Percentiles rank a stretch among this genome's conserved stretches.
Conservation (phyloP, 345 rosid genomes). For the Citrus sinensis region DVS_A1.0 CM039161.1:5210501-5211000, state of each 20-base stretch:
- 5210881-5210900: background rate
- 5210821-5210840: background rate
- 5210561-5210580: background rate
- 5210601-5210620: conserved; percentile 2
- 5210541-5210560: background rate
- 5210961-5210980: too few species aligned
- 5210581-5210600: background rate
- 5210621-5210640: background rate
- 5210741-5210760: background rate
- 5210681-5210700: background rate
- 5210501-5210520: too few species aligned
- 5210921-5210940: background rate
- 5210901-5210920: background rate
- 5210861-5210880: background rate
- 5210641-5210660: too few species aligned
- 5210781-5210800: background rate
- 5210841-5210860: background rate
- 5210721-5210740: conserved; percentile 28
- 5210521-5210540: conserved; percentile 1
- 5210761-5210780: background rate
- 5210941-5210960: too few species aligned
- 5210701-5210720: conserved; percentile 20
- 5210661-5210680: too few species aligned
- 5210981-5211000: too few species aligned
- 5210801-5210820: too few species aligned